Conservation (phyloP, 2,329 filamentous ascomycete species). For the Penicillium sp. region DNA sequence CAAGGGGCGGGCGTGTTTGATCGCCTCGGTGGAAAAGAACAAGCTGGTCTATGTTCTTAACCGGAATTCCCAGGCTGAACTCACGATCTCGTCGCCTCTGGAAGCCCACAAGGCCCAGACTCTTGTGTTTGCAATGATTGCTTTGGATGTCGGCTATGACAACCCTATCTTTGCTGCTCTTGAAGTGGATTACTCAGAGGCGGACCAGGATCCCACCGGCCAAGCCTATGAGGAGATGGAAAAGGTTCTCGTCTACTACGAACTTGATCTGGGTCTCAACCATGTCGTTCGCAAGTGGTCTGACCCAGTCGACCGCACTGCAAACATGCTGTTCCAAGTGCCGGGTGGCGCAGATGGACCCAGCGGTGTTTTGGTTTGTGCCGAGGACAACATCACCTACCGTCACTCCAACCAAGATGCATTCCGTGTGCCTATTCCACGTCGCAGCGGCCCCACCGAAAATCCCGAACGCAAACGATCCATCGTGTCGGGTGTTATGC, state of each 20-base stretch:
- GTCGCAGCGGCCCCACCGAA: constrained; percentile 82
- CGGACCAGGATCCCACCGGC: constrained; percentile 86
- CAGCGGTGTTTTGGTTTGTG: constrained; percentile 91
- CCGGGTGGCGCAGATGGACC: constrained; percentile 91
- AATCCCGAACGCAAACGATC: constrained; percentile 86
- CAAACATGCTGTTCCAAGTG: constrained; percentile 89
- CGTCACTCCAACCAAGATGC: constrained; percentile 93
- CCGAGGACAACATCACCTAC: constrained; percentile 92
- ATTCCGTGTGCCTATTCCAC: constrained; percentile 84
- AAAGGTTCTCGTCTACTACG: constrained; percentile 93
- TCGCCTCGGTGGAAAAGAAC: constrained; percentile 96
- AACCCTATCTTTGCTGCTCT: constrained; percentile 95
- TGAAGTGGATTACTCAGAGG: constrained; percentile 89
- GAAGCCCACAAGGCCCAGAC: constrained; percentile 94
- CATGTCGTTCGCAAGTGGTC: constrained; percentile 97
- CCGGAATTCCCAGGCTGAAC: constrained; percentile 87
- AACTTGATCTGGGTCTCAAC: constrained; percentile 93
- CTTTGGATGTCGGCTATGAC: constrained; percentile 92
- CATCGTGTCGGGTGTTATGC: constrained; percentile 91
- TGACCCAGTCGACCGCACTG: constrained; percentile 85
- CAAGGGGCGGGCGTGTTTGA: constrained; percentile 90
- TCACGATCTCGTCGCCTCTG: constrained; percentile 94
- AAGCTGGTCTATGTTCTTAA: constrained; percentile 99
- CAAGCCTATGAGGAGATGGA: constrained; percentile 78
- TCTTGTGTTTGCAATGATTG: constrained; percentile 81